phyloP scores from a whole-genome alignment of 2,329 filamentous ascomycete genomes.

The Blastomyces silverae region DNA sequence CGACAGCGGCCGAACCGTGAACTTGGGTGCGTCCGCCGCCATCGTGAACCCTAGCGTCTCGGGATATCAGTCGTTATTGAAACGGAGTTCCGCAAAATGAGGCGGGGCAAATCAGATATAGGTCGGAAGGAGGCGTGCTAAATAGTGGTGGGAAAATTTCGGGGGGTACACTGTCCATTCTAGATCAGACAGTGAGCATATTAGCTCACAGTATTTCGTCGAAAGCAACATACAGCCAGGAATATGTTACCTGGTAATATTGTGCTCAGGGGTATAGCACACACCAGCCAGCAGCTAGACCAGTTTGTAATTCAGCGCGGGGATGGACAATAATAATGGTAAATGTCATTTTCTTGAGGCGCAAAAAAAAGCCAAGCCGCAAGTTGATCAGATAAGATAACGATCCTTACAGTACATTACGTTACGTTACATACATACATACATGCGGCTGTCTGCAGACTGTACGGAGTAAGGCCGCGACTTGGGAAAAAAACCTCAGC shows the following conservation, averaged over 20 bases:
- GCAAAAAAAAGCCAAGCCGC: neutral
- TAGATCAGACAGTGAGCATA: neutral
- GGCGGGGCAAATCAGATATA: neutral
- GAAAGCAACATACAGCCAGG: neutral
- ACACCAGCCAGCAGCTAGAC: neutral
- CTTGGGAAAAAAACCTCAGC: too few relatives aligned
- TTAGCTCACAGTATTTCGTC: neutral
- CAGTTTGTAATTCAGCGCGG: conserved; percentile 1
- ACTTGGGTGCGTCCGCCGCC: conserved; percentile 39
- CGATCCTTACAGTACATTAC: too few relatives aligned
- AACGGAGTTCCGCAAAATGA: neutral
- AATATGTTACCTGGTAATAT: conserved; percentile 3
- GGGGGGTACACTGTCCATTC: neutral
- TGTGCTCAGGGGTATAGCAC: neutral
- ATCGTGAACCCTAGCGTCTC: conserved; percentile 24
- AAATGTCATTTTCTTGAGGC: too few relatives aligned
- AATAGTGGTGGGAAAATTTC: neutral
- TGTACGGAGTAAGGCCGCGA: too few relatives aligned
- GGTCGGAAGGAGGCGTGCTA: neutral
- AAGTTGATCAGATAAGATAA: neutral
- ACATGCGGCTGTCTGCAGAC: too few relatives aligned
- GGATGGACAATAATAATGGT: too few relatives aligned
- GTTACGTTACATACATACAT: too few relatives aligned
- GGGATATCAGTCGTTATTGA: neutral
- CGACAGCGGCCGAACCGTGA: conserved; percentile 51